Evolutionary conservation across 768 basidiomycete species (phyloP).

Genomic region (Boletus rubropictus): DNA sequence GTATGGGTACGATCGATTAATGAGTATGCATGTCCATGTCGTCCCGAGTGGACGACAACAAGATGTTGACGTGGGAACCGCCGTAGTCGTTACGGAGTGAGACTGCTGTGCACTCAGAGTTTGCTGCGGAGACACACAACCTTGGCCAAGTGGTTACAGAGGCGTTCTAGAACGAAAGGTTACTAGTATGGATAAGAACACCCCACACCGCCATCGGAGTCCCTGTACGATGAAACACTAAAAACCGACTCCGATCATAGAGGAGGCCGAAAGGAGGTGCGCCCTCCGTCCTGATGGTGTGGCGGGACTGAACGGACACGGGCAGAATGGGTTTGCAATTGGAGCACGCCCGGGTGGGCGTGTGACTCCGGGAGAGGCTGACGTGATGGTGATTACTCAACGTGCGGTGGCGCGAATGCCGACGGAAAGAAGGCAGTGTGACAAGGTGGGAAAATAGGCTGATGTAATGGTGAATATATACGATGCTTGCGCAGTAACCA

Average conservation of each 20-base stretch:
- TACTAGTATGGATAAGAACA: too few relatives aligned
- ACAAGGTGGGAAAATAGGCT: constrained; percentile 27
- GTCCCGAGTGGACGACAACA: constrained; percentile 1
- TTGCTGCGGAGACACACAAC: constrained; percentile 2
- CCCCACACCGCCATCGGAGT: constrained; percentile 7
- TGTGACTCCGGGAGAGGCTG: constrained; percentile 4
- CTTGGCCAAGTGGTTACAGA: neutral
- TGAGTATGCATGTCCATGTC: constrained; percentile 9
- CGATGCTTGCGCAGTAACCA: constrained; percentile 27
- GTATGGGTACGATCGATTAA: constrained; percentile 15
- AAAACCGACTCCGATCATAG: constrained; percentile 21
- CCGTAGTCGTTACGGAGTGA: too few relatives aligned
- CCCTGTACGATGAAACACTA: constrained; percentile 4
- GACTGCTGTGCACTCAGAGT: neutral
- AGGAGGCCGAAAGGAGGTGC: constrained; percentile 11
- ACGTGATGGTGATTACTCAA: constrained; percentile 15
- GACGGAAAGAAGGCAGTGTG: constrained; percentile 24
- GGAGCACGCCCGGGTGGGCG: too few relatives aligned
- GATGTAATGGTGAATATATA: constrained; percentile 35
- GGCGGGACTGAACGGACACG: neutral
- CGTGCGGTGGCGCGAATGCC: constrained; percentile 11
- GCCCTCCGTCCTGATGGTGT: constrained; percentile 12
- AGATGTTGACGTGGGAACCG: too few relatives aligned
- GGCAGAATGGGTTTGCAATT: too few relatives aligned
- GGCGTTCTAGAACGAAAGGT: too few relatives aligned